These are phyloP conservation scores for Grifola frondosa DNA, from an alignment of 1,284 basidiomycete species.

Conservation along the genomic window DNA sequence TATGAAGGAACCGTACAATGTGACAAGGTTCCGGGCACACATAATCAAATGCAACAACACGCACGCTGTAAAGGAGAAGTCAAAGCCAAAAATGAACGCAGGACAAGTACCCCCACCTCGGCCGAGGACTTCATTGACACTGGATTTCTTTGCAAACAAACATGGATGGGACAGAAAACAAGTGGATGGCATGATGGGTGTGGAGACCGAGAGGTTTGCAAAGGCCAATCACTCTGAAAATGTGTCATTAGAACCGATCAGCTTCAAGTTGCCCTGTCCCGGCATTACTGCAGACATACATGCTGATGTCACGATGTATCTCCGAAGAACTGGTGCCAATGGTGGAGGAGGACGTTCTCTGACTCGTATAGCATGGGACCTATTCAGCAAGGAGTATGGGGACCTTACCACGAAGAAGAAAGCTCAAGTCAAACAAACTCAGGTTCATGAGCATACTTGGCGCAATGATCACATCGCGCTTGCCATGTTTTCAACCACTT, in stretches of 20 bases:
- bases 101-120: no score
- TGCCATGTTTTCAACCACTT: constrained; percentile 2
- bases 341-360: constrained; percentile 4
- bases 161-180: neutral
- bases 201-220: neutral
- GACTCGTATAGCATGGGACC: neutral
- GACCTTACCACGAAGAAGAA: neutral
- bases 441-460: neutral
- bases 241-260: neutral
- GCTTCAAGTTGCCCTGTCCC: neutral
- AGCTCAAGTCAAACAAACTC: neutral
- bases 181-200: neutral
- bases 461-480: neutral
- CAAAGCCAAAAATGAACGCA: neutral
- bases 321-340: neutral
- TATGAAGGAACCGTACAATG: constrained; percentile 4
- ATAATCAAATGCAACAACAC: neutral
- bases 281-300: neutral
- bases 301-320: neutral
- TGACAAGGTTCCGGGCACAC: neutral
- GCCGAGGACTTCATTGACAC: no score
- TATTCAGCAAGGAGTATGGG: neutral
- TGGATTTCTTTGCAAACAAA: neutral
- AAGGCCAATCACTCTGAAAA: neutral
- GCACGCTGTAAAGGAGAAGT: neutral